Evolutionary conservation across 2,329 filamentous ascomycete genomes (phyloP).

Genomic region (Colletotrichum magnum): DNA sequence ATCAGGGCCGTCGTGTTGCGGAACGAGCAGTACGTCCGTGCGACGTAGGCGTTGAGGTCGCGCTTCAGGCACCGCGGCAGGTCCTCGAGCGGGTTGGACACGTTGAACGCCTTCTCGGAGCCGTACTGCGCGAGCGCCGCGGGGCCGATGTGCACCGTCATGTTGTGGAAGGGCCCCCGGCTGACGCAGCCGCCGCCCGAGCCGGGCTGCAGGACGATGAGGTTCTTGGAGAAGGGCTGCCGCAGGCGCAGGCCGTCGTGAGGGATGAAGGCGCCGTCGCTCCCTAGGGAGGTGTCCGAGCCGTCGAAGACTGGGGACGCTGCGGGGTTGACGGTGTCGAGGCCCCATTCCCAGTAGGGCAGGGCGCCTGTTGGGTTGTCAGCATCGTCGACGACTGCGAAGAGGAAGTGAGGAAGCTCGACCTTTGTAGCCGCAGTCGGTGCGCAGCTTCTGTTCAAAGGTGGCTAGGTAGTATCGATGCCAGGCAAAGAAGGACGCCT

Average conservation of each 20-base stretch:
- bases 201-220: constrained; percentile 56
- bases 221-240: constrained; percentile 32
- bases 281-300: constrained; percentile 54
- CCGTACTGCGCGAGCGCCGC: constrained; percentile 38
- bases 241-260: constrained; percentile 43
- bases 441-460: constrained; percentile 39
- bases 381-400: neutral
- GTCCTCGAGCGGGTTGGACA: constrained; percentile 49
- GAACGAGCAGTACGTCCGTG: constrained; percentile 43
- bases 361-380: constrained; percentile 25
- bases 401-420: no score
- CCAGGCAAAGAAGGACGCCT: constrained; percentile 41
- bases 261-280: constrained; percentile 53
- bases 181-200: constrained; percentile 63
- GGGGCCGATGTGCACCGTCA: constrained; percentile 56
- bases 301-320: constrained; percentile 58
- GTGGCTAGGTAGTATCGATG: constrained; percentile 39
- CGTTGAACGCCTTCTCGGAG: constrained; percentile 40
- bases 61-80: constrained; percentile 60
- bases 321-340: constrained; percentile 45
- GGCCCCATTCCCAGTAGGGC: constrained; percentile 42
- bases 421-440: constrained; percentile 41
- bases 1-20: constrained; percentile 50
- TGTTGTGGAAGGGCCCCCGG: constrained; percentile 55
- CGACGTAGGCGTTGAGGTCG: constrained; percentile 48